phyloP scores from a whole-genome alignment of 768 basidiomycete genomes.

The Tremella fuciformis region DNA sequence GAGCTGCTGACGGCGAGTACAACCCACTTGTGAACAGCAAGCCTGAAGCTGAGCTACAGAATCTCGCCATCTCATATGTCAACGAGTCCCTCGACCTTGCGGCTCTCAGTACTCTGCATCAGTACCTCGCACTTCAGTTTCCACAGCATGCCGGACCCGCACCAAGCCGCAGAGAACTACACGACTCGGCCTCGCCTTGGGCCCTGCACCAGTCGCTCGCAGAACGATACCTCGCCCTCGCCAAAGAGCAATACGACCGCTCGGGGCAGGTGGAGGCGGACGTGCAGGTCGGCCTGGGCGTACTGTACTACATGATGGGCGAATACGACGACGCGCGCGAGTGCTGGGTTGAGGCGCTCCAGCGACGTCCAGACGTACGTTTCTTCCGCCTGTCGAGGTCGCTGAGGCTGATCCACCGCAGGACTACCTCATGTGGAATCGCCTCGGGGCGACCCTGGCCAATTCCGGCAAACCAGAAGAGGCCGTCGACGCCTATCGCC shows the following conservation, averaged over 20 bases:
- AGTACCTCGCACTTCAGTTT: conserved; percentile 71
- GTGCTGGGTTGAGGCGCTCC: conserved; percentile 86
- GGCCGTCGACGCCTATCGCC: conserved; percentile 69
- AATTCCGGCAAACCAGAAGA: conserved; percentile 94
- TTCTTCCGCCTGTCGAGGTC: no score
- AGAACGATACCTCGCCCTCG: conserved; percentile 75
- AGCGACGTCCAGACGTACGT: conserved; percentile 68
- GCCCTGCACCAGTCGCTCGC: conserved; percentile 74
- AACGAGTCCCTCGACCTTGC: conserved; percentile 88
- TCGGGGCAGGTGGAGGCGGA: conserved; percentile 71
- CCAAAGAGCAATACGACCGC: conserved; percentile 75
- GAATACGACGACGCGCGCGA: conserved; percentile 88
- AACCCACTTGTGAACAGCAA: not conserved
- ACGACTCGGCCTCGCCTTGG: conserved; percentile 59
- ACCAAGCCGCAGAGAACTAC: conserved; percentile 30
- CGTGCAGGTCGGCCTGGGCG: conserved; percentile 87
- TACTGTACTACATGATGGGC: conserved; percentile 81
- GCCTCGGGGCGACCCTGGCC: conserved; percentile 87
- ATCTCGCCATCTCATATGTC: conserved; percentile 90
- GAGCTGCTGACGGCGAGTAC: conserved; percentile 43
- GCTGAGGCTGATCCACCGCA: no score
- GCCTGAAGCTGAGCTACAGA: conserved; percentile 56
- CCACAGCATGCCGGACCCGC: conserved; percentile 53
- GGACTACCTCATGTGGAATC: conserved; percentile 96
- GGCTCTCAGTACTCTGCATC: conserved; percentile 77